Evolutionary conservation across 2,329 filamentous ascomycete genomes (phyloP), one percentile per base, ranked within the genome.

Genomic region (Trichoderma sp.): DNA sequence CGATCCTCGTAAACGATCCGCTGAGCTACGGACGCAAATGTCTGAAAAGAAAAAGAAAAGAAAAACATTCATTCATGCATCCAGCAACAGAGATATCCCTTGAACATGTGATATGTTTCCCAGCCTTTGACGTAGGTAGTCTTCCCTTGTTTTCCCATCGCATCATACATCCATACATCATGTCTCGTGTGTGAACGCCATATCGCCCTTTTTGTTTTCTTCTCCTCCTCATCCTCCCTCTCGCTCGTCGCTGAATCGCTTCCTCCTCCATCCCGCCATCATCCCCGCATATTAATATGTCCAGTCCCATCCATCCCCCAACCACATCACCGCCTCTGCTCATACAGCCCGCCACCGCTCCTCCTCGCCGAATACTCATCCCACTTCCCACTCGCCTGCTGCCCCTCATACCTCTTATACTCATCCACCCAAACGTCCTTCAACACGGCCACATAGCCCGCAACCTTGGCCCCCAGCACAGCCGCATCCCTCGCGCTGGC

Each of bases 401-500:
- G 79, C 68, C 80, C 80, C 71, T 87, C 83, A 72, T 85, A 87
- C 65, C 79, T 78, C 72, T 81, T 77, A 72, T 88, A 88, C 75
- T 88, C 86, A 64, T 76, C 74, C 70, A 82, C 72, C 83, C 85
- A 88, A 47, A 87, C 79, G 65, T 82, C 80, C 73, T 78, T 82
- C 61, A 85, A 75, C 57, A 83, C 78, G 15, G 78, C 73, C 50
- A 78, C 76, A 71, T 84, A 85, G 7, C 79, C 81, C 26, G 75
- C 71, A n/a, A 83, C 50, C 71, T 78, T 80, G 64, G 77, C 72
- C 10, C 73, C 78, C 39, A 84, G 67, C 1, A 79, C 77, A 19
- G 78, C 76, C 14, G 79, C 71, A 76, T 95, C 91, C 67, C 82
- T 80, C 15, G 85, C 78, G 68, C 88, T 88, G 65, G 86, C 86